Conservation (phyloP, 805 yeast genomes). For the Lachancea sp. region DNA sequence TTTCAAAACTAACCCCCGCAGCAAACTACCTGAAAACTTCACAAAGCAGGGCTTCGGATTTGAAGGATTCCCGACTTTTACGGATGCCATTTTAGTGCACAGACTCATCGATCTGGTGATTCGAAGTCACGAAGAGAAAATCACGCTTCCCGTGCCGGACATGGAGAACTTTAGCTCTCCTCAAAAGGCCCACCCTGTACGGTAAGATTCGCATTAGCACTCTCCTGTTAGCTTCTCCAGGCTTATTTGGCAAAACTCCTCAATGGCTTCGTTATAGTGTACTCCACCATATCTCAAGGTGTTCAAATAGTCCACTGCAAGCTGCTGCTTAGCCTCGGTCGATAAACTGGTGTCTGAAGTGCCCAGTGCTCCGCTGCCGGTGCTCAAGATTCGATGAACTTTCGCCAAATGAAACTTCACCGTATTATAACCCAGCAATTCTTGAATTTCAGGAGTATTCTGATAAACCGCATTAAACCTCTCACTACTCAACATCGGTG, state of each 20-base stretch:
- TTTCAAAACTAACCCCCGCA: slow-evolving; percentile 23
- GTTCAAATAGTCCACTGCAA: slow-evolving; percentile 52
- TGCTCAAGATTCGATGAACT: slow-evolving; percentile 40
- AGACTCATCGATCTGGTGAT: slow-evolving; percentile 25
- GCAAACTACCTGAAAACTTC: slow-evolving; percentile 22
- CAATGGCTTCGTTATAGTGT: slow-evolving; percentile 56
- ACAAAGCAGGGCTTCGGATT: slow-evolving; percentile 25
- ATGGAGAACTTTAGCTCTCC: background rate
- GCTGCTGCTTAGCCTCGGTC: slow-evolving; percentile 38
- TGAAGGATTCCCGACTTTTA: slow-evolving; percentile 30
- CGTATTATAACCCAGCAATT: slow-evolving; percentile 39
- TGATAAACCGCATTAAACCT: slow-evolving; percentile 32
- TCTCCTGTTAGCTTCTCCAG: slow-evolving; percentile 8
- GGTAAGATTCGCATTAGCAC: too few species aligned
- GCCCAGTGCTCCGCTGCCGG: slow-evolving; percentile 16
- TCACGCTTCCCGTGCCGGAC: slow-evolving; percentile 5
- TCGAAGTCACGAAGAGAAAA: slow-evolving; percentile 16
- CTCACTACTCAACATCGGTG: slow-evolving; percentile 10
- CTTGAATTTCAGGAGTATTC: slow-evolving; percentile 37
- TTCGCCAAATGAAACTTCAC: slow-evolving; percentile 52
- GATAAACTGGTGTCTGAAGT: slow-evolving; percentile 20
- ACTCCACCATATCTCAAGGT: slow-evolving; percentile 52
- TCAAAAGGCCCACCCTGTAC: background rate
- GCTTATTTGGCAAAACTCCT: slow-evolving; percentile 47
- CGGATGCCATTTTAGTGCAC: slow-evolving; percentile 18